Percentiles rank a stretch among this genome's conserved stretches.
These are phyloP conservation scores for Quercus cerris DNA, from an alignment of 306 rosid species.

Conservation along the genomic window DNA sequence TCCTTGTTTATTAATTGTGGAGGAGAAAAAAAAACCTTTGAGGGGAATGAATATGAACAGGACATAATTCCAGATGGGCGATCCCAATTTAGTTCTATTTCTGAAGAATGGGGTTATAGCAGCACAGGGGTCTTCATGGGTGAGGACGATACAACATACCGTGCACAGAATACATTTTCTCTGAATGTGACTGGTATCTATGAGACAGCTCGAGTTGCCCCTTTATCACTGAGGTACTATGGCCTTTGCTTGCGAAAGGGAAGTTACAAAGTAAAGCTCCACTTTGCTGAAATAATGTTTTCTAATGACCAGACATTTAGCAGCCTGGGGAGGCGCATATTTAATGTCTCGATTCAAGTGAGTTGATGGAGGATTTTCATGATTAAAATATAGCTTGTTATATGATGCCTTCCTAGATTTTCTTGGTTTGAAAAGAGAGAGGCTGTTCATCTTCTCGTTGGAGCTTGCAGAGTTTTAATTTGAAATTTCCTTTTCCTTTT, in stretches of 20 bases:
- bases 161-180: constrained; percentile 21
- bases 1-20: constrained; percentile 70
- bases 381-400: neutral
- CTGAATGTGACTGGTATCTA: constrained; percentile 33
- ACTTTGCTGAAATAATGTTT: constrained; percentile 71
- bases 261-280: constrained; percentile 62
- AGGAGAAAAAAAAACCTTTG: constrained; percentile 25
- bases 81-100: constrained; percentile 29
- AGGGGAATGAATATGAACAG: constrained; percentile 42
- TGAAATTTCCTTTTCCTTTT: neutral
- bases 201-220: constrained; percentile 55
- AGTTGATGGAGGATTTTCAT: constrained; percentile 17
- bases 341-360: constrained; percentile 79
- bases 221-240: constrained; percentile 68
- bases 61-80: constrained; percentile 30
- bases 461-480: constrained; percentile 3
- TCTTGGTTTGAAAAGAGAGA: neutral
- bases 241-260: constrained; percentile 69
- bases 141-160: neutral
- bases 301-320: constrained; percentile 33
- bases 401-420: neutral
- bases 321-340: constrained; percentile 58
- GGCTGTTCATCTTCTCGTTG: neutral
- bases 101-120: constrained; percentile 64
- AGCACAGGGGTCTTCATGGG: constrained; percentile 48